Evolutionary conservation across 2,329 filamentous ascomycete genomes (phyloP), one percentile per base, ranked within the genome.

Genomic region (Paraphoma chrysanthemicola): DNA sequence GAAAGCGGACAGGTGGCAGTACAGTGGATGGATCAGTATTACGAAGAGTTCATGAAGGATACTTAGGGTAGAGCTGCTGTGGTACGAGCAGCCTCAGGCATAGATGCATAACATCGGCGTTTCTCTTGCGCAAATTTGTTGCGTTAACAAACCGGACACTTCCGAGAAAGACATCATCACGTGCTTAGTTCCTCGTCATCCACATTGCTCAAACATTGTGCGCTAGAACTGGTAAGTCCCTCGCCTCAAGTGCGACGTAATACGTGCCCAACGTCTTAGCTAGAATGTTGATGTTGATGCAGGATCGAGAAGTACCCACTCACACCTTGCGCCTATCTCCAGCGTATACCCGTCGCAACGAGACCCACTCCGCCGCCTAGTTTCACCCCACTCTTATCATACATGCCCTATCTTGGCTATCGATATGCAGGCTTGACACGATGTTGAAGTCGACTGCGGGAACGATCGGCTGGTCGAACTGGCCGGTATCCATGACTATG

Each of bases 11-110:
- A 57, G 10, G 59, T 70, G 18, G 81, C 80, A 1, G 73, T 73
- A 2, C 51, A 60, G 29, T 85, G 82, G 82, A 64, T 85, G 63
- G 79, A 85, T 59, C 64, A 73, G 6, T 86, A 86, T 64, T 86
- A 84, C 67, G 75, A 76, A 16, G 72, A 75, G 0, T 82, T 83
- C 54, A 70, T 84, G 66, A 47, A 39, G n/a, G 73, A 76, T 51
- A 56, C 53, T 2, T 73, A 59, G 39, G 51, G 7, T 16, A 11
- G 4, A 7, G 12, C 4, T 9, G 10, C 11, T 4, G 17, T 18
- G 10, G 12, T 44, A 18, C 28, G 41, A 38, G 10, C 10, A n/a
- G 10, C 10, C n/a, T 3, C 10, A 6, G 10, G 41, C 9, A 28
- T 44, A 16, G 14, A 51, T 44, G 48, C 48, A 51, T 51, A 23